Percentiles rank a stretch among this genome's conserved stretches.
Conservation (phyloP, 106 monocot genomes). For the Vanilla planifolia region DNA sequence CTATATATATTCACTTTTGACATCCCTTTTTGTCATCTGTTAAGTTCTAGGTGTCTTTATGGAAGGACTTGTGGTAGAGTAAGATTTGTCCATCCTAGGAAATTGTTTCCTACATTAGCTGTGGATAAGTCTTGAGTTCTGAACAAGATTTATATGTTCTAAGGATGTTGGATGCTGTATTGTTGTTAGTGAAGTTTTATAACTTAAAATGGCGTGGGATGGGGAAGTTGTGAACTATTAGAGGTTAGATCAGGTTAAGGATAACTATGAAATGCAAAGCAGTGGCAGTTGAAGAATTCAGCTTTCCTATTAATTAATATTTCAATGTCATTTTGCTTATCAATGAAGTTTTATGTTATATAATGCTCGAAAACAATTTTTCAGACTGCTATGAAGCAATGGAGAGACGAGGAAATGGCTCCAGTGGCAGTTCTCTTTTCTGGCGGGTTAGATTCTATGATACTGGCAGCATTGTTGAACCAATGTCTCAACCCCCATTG, state of each 20-base stretch:
- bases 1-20: too few relatives aligned
- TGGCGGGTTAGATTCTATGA: constrained; percentile 98
- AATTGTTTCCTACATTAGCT: background rate
- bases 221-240: background rate
- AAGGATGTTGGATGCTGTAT: background rate
- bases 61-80: too few relatives aligned
- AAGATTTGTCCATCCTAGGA: background rate
- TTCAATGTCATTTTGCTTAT: constrained; percentile 1
- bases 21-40: too few relatives aligned
- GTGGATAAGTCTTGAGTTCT: background rate
- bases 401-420: constrained; percentile 18
- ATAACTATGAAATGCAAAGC: background rate
- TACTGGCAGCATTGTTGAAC: constrained; percentile 82
- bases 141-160: background rate
- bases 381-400: constrained; percentile 24
- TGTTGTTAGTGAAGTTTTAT: background rate
- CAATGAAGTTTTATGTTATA: background rate
- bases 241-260: background rate
- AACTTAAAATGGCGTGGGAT: background rate
- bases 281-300: background rate
- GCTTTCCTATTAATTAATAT: background rate
- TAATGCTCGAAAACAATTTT: constrained; percentile 1
- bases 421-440: constrained; percentile 93
- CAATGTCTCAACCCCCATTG: constrained; percentile 63
- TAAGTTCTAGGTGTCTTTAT: too few relatives aligned